Evolutionary conservation across 768 basidiomycete species (phyloP).

Genomic region (Mycena vulgaris): DNA sequence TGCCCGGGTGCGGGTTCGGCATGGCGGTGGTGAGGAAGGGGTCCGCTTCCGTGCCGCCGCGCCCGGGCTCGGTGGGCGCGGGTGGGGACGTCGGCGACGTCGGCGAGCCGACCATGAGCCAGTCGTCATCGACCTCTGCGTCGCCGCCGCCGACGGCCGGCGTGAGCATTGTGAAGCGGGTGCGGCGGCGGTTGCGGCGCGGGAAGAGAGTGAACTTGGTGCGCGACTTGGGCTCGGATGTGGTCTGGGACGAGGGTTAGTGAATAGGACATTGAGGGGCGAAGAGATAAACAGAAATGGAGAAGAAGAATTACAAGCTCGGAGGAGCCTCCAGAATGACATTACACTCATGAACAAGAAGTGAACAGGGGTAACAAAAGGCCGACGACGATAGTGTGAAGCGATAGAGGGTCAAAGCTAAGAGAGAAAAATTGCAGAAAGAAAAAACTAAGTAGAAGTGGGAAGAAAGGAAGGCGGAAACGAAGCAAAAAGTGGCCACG

Average conservation of each 20-base stretch:
- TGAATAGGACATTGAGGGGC: background rate
- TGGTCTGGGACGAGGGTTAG: background rate
- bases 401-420: too few relatives aligned
- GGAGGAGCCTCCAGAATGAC: too few relatives aligned
- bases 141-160: slow-evolving; percentile 14
- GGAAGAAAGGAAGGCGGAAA: background rate
- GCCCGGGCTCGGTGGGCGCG: slow-evolving; percentile 13
- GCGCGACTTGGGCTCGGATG: slow-evolving; percentile 5
- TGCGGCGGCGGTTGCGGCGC: slow-evolving; percentile 23
- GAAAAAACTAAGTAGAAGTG: too few relatives aligned
- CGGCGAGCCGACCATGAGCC: slow-evolving; percentile 26
- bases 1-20: slow-evolving; percentile 25
- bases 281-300: background rate
- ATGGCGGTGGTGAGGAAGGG: slow-evolving; percentile 28
- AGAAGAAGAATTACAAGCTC: background rate
- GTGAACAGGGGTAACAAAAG: too few relatives aligned
- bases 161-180: slow-evolving; percentile 38
- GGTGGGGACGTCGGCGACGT: background rate
- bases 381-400: too few relatives aligned
- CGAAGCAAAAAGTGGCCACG: background rate
- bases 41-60: slow-evolving; percentile 31
- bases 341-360: too few relatives aligned
- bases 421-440: background rate
- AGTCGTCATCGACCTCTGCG: slow-evolving; percentile 14
- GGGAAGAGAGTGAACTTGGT: slow-evolving; percentile 31